phyloP scores from a whole-genome alignment of 2,329 filamentous ascomycete species.

The Xylaria sp. region DNA sequence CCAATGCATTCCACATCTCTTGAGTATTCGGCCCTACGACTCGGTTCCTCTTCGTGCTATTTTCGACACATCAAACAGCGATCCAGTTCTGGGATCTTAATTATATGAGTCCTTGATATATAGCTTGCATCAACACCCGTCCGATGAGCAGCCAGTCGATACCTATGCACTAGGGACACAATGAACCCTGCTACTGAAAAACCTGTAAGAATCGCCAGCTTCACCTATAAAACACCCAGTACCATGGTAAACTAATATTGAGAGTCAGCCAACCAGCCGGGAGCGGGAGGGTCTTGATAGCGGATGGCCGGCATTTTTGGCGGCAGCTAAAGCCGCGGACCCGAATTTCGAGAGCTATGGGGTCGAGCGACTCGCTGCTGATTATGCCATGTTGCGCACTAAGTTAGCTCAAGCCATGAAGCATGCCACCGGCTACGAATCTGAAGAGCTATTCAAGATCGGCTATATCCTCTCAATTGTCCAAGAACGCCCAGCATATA shows the following conservation, averaged over 20 bases:
- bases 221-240: not conserved
- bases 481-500: slow-evolving; percentile 10
- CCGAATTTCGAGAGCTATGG: slow-evolving; percentile 10
- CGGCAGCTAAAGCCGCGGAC: slow-evolving; percentile 8
- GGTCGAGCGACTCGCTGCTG: not conserved
- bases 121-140: not conserved
- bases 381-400: not conserved
- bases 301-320: slow-evolving; percentile 8
- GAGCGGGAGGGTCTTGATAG: not conserved
- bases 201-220: not conserved
- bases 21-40: not conserved
- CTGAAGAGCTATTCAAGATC: slow-evolving; percentile 20
- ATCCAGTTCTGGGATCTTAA: not conserved
- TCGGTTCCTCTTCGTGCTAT: not conserved
- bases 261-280: not conserved
- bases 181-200: not conserved
- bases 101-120: not conserved
- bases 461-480: slow-evolving; percentile 22
- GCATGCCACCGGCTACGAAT: slow-evolving; percentile 17
- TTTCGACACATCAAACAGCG: not conserved
- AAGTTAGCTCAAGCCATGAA: slow-evolving; percentile 7
- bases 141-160: not conserved
- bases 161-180: not conserved
- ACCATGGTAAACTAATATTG: not conserved
- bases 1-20: not conserved